phyloP scores from a whole-genome alignment of 306 rosid species.

The Canavalia ensiformis region DNA sequence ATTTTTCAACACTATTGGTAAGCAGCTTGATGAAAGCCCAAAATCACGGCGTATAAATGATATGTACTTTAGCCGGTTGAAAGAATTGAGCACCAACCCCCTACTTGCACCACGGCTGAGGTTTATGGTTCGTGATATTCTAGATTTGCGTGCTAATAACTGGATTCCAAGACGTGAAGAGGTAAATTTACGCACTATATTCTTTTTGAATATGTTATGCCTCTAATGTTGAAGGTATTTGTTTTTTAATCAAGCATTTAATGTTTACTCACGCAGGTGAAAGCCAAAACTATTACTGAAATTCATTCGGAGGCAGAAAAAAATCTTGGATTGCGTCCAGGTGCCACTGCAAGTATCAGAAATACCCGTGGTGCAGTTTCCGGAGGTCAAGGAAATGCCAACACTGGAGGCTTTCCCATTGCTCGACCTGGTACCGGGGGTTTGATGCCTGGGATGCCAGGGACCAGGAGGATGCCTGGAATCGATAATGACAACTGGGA shows the following conservation, averaged over 20 bases:
- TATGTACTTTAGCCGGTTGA: constrained; percentile 76
- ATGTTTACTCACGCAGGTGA: constrained; percentile 62
- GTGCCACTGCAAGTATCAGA: constrained; percentile 91
- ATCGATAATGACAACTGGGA: constrained; percentile 96
- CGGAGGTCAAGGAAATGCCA: constrained; percentile 68
- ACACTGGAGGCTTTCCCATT: constrained; percentile 74
- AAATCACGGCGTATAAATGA: constrained; percentile 88
- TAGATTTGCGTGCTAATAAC: constrained; percentile 83
- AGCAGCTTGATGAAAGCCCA: constrained; percentile 87
- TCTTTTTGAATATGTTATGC: constrained; percentile 10
- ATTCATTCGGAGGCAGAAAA: constrained; percentile 97
- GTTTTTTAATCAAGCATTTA: constrained; percentile 11
- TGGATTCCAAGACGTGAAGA: constrained; percentile 99
- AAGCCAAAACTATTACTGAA: constrained; percentile 94
- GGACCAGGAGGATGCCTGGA: constrained; percentile 92
- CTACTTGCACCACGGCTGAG: constrained; percentile 84
- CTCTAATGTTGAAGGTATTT: neutral
- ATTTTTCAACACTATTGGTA: constrained; percentile 93
- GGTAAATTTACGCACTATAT: constrained; percentile 55
- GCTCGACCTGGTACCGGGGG: constrained; percentile 89
- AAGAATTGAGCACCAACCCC: constrained; percentile 74
- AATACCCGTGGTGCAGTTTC: constrained; percentile 65
- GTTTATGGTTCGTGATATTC: constrained; percentile 88
- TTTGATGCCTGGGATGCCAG: constrained; percentile 99
- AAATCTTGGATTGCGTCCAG: constrained; percentile 96